A percentile compares a stretch with the other conserved stretches of the same genome.
Conservation (phyloP, 2,329 filamentous ascomycete species). For the Curvularia verruculosa region DNA sequence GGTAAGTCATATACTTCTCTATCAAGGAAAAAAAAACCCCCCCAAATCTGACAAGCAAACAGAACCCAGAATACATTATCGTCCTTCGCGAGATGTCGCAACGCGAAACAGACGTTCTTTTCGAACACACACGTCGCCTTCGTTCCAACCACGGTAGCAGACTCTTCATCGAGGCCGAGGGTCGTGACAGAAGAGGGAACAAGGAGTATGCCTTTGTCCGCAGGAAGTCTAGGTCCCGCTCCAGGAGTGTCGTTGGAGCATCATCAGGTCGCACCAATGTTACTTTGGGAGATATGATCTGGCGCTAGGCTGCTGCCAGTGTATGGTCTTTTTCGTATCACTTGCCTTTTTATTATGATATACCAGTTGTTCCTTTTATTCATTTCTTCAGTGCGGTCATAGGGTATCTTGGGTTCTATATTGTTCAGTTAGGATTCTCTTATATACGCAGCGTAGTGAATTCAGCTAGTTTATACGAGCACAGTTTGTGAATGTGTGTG, state of each 20-base stretch:
- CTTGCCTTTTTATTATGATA: background rate
- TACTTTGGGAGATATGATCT: constrained; percentile 44
- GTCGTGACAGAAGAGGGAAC: constrained; percentile 45
- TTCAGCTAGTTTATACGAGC: background rate
- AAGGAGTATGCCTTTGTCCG: constrained; percentile 56
- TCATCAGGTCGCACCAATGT: constrained; percentile 38
- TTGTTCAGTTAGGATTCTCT: background rate
- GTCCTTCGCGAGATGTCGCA: constrained; percentile 58
- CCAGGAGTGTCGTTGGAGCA: constrained; percentile 39
- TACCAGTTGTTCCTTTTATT: constrained; percentile 8
- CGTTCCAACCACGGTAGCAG: constrained; percentile 39
- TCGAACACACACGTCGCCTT: constrained; percentile 57
- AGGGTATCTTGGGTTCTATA: background rate
- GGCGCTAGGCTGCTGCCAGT: constrained; percentile 14
- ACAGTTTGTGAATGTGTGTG: background rate
- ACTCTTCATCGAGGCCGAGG: constrained; percentile 53
- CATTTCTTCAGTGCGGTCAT: background rate
- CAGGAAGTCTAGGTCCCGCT: constrained; percentile 38
- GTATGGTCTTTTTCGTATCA: background rate
- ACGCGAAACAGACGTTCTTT: constrained; percentile 56
- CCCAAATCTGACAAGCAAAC: constrained; percentile 15
- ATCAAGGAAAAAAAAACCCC: no score
- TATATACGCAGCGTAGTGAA: background rate
- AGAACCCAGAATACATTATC: constrained; percentile 56
- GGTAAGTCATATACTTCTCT: constrained; percentile 43